Conservation (phyloP, 2,329 filamentous ascomycete species). For the Zymoseptoria pseudotritici region DNA sequence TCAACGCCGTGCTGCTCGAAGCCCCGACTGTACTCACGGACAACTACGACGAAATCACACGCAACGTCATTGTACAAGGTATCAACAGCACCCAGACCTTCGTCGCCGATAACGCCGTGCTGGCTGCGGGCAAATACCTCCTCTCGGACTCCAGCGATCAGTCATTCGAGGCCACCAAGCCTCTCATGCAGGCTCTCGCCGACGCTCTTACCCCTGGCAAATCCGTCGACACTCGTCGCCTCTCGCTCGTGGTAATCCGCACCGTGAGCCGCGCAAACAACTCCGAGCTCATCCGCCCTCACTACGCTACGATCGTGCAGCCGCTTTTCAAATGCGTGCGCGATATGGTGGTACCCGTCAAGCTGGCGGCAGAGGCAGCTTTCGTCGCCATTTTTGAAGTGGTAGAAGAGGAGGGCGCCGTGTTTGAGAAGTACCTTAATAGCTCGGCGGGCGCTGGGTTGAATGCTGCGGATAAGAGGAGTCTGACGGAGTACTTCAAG, state of each 20-base stretch:
- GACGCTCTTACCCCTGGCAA: constrained; percentile 68
- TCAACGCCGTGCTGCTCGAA: constrained; percentile 84
- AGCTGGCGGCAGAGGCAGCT: constrained; percentile 87
- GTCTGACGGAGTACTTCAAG: constrained; percentile 97
- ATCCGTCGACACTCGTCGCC: constrained; percentile 72
- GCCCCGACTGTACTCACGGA: constrained; percentile 63
- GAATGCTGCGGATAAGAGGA: constrained; percentile 67
- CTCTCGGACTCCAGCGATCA: constrained; percentile 58
- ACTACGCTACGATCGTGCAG: constrained; percentile 70
- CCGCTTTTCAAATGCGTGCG: constrained; percentile 85
- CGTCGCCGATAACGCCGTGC: constrained; percentile 78
- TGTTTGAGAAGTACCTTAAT: constrained; percentile 87
- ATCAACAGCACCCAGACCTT: constrained; percentile 58
- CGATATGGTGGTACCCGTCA: constrained; percentile 88
- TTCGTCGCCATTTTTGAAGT: constrained; percentile 89
- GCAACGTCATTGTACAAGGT: constrained; percentile 70
- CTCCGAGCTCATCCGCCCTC: constrained; percentile 66
- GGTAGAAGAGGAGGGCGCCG: constrained; percentile 72
- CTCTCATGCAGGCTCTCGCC: constrained; percentile 71
- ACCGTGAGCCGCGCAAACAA: constrained; percentile 74
- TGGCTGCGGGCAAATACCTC: constrained; percentile 86
- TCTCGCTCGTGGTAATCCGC: constrained; percentile 79
- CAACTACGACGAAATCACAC: constrained; percentile 64
- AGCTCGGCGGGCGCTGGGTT: constrained; percentile 56
- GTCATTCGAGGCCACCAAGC: constrained; percentile 68